These are phyloP conservation scores for Elsinoe necatrix DNA, from an alignment of 2,329 filamentous ascomycete genomes.

Conservation along the genomic window DNA sequence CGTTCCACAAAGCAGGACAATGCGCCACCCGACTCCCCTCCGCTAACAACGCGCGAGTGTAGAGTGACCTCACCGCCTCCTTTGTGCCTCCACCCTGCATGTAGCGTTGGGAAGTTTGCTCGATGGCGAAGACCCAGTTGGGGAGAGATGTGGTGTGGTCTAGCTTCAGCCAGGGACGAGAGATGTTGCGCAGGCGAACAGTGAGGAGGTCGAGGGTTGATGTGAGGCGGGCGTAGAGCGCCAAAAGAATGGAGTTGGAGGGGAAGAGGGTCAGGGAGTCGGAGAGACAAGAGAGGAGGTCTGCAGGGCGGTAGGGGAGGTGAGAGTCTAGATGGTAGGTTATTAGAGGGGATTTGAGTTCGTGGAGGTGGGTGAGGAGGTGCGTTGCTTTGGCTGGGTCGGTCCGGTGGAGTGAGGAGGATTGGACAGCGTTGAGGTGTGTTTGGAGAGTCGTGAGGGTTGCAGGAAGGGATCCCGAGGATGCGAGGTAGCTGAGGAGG, in stretches of 20 bases:
- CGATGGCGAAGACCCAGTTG: slow-evolving; percentile 48
- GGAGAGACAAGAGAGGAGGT: slow-evolving; percentile 54
- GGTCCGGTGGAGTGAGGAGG: slow-evolving; percentile 23
- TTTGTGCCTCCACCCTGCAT: slow-evolving; percentile 24
- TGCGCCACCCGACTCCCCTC: slow-evolving; percentile 30
- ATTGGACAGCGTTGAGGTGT: slow-evolving; percentile 37
- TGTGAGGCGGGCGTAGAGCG: slow-evolving; percentile 56
- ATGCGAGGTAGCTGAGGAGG: slow-evolving; percentile 59
- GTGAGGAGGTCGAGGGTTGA: slow-evolving; percentile 64
- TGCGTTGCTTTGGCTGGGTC: slow-evolving; percentile 30
- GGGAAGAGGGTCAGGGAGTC: slow-evolving; percentile 59
- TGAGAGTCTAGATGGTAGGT: slow-evolving; percentile 54
- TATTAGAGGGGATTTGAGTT: slow-evolving; percentile 59
- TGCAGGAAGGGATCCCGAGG: slow-evolving; percentile 31
- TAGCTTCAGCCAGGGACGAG: slow-evolving; percentile 38
- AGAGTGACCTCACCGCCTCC: slow-evolving; percentile 36
- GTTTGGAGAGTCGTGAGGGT: slow-evolving; percentile 29
- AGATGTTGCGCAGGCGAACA: slow-evolving; percentile 63
- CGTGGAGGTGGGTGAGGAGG: slow-evolving; percentile 53
- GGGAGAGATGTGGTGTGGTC: slow-evolving; percentile 33
- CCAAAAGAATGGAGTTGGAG: slow-evolving; percentile 65
- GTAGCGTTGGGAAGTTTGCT: slow-evolving; percentile 44
- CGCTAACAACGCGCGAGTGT: slow-evolving; percentile 34
- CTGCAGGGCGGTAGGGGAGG: slow-evolving; percentile 58
- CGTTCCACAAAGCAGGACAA: slow-evolving; percentile 23